These are phyloP conservation scores for Trichoderma erinaceum DNA, from an alignment of 495 filamentous ascomycete species.

Conservation along the genomic window DNA sequence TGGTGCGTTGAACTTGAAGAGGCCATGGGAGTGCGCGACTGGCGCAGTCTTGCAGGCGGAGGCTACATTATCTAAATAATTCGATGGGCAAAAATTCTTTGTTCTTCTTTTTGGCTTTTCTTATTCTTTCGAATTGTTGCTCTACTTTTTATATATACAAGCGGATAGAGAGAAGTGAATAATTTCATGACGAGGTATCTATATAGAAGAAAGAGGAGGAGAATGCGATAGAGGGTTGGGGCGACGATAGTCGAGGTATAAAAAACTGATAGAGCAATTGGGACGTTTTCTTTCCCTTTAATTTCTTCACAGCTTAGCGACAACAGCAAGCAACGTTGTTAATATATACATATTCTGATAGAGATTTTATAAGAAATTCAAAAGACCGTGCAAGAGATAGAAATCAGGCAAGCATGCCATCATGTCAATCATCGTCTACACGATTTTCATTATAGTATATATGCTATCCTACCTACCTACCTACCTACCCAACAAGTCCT, in stretches of 20 bases:
- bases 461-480: background rate
- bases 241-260: background rate
- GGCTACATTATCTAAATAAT: constrained; percentile 50
- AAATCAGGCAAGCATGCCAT: no score
- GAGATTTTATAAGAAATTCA: no score
- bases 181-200: background rate
- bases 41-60: constrained; percentile 47
- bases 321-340: background rate
- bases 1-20: constrained; percentile 74
- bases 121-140: background rate
- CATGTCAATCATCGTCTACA: background rate
- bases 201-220: background rate
- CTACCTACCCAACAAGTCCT: constrained; percentile 2
- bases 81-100: background rate
- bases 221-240: background rate
- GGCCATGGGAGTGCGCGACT: constrained; percentile 52
- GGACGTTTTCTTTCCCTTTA: background rate
- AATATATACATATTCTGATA: background rate
- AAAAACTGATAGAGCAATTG: background rate
- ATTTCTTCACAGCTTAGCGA: background rate
- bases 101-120: background rate
- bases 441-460: background rate
- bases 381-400: no score
- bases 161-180: background rate
- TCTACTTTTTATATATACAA: background rate